A percentile compares a stretch with the other conserved stretches of the same genome.
phyloP scores from a whole-genome alignment of 2,329 filamentous ascomycete species.

The Aspergillus fijiensis region DNA sequence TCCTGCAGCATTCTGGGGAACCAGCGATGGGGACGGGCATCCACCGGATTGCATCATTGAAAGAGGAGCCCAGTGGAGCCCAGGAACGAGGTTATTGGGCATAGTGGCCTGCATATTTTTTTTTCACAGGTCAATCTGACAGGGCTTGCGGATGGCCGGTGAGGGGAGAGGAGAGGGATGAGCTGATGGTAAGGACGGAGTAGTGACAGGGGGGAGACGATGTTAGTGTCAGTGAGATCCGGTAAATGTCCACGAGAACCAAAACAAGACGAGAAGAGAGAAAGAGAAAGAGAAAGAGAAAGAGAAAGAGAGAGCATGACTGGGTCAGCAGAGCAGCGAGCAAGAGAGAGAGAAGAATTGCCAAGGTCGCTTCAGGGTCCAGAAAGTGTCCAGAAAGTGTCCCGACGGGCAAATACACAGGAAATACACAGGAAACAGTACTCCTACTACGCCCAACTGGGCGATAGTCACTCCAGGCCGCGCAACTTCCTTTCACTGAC shows the following conservation, averaged over 20 bases:
- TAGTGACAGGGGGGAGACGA: too few relatives aligned
- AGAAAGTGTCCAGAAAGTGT: background rate
- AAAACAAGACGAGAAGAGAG: background rate
- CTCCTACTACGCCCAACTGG: background rate
- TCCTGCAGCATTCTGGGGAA: background rate
- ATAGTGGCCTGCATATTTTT: slow-evolving; percentile 12
- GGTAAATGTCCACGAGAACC: background rate
- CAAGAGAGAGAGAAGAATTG: background rate
- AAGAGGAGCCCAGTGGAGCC: slow-evolving; percentile 8
- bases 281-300: background rate
- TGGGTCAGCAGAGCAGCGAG: background rate
- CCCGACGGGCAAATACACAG: too few relatives aligned
- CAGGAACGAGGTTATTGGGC: slow-evolving; percentile 10
- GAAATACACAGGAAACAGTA: background rate
- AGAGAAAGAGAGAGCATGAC: background rate
- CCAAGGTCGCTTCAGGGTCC: background rate
- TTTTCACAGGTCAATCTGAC: slow-evolving; percentile 13
- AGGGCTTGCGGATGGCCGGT: slow-evolving; percentile 8
- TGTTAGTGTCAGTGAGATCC: background rate
- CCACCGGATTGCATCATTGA: slow-evolving; percentile 4
- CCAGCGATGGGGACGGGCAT: background rate
- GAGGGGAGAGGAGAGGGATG: slow-evolving; percentile 1
- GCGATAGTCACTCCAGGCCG: background rate
- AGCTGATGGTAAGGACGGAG: too few relatives aligned
- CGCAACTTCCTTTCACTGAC: background rate